Evolutionary conservation across 345 rosid genomes (phyloP).

Genomic region (Rhodamnia argentea): DNA sequence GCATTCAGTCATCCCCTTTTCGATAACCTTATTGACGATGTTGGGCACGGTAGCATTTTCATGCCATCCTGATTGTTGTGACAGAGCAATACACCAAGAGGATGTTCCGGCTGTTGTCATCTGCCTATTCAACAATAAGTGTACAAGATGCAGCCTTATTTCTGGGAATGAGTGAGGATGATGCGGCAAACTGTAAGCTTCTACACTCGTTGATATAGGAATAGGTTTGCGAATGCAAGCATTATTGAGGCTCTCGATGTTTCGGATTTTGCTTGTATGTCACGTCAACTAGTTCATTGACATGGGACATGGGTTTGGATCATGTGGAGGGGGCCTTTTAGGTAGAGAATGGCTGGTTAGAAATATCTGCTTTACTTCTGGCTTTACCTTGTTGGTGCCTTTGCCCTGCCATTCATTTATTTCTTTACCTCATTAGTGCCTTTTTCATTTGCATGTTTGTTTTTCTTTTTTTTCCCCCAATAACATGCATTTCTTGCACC

Average conservation of each 20-base stretch:
- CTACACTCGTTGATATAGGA: neutral
- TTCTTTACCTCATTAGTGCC: neutral
- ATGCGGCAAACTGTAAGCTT: slow-evolving; percentile 64
- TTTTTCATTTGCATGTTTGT: neutral
- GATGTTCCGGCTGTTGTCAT: slow-evolving; percentile 64
- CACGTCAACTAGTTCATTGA: neutral
- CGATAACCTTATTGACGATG: neutral
- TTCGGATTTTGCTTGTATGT: neutral
- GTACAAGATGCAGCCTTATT: slow-evolving; percentile 59
- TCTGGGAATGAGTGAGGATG: slow-evolving; percentile 85
- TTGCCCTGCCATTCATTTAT: neutral
- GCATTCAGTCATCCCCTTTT: neutral
- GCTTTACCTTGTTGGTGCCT: neutral
- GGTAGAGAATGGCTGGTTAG: neutral
- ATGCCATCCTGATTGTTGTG: neutral
- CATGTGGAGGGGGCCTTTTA: neutral
- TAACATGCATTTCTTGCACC: neutral
- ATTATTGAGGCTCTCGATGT: neutral
- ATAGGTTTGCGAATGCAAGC: neutral
- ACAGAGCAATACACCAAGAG: slow-evolving; percentile 70
- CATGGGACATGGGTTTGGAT: neutral
- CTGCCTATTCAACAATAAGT: slow-evolving; percentile 85
- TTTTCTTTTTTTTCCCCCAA: too few relatives aligned
- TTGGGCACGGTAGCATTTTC: neutral
- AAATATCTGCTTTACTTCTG: neutral